Evolutionary conservation across 257 asterid genomes (phyloP), one percentile per base, ranked within the genome.

Genomic region (Penstemon barbatus): DNA sequence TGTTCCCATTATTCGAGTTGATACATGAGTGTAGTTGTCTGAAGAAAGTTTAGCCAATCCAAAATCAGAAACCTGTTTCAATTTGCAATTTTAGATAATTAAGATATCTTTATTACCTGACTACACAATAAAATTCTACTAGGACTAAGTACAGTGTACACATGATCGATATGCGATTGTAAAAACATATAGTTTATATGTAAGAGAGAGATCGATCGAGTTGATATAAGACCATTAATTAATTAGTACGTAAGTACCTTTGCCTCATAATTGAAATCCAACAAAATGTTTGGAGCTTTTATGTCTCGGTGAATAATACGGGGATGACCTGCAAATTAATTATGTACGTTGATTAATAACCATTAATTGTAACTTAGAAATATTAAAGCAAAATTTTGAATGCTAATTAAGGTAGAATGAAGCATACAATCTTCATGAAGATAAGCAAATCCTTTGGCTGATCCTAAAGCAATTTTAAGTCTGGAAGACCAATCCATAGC

Each of bases 1-100:
- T 44, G 98, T 92, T 70, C 98, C 98, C 98, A 92, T 92, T 48
- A 92, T 89, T 45, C 98, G 87, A 37, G 98, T 92, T 6, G 98
- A 92, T 13, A 92, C 98, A 64, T 92, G 98, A 43, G 98, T 87
- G 68, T 80, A 13, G 74, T 77, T 89, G 70, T 89, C 98, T 1
- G 73, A 58, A 19, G 95, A 87, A 51, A 92, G 95, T 77, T 92
- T 89, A 69, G 98, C 98, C 81, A 92, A 63, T 36, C 98, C 98
- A 71, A 92, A 92, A 75, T 92, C 98, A 66, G 98, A 96, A 57
- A 92, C 98, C 98, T 92, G 36, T 25, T 64, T 13, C 41, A 38
- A 44, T 52, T 42, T 25, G 39, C 48, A 42, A 11, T 55, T 11
- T 48, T 11, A 3, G 9, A 4, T 37, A 57, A 57, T 18, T 33